Evolutionary conservation across 2,329 filamentous ascomycete genomes (phyloP), one percentile per base, ranked within the genome.

Genomic region (Cytospora chrysosperma): DNA sequence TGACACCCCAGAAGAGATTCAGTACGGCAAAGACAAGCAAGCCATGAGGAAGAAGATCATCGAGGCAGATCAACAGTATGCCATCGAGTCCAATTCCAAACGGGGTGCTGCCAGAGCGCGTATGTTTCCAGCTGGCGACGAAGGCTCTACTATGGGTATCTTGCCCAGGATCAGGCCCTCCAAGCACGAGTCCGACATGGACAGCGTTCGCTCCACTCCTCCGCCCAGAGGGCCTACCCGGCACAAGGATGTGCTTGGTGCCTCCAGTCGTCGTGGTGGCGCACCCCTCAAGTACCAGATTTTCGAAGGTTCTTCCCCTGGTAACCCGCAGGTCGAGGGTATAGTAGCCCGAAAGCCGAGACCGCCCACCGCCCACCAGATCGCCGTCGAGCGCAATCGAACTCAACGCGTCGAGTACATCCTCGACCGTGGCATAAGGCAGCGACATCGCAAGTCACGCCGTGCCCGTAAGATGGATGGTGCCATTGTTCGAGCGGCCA

Each of bases 401-500:
- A 89, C 86, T 65, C 86, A 91, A 70, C 87, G 91, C 7, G 91
- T 94, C n/a, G 89, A 93, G 70, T 89, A 93, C 70, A 91, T 92
- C 58, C 83, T 95, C 19, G 88, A 92, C 68, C 86, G 88, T n/a
- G 88, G 89, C 32, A 78, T 94, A 37, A 85, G 89, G 56, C 83
- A 81, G 67, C 81, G 85, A 58, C 88, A 93, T 71, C 85, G 87
- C 71, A 80, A 80, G 61, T 83, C 87, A 15, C 85, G 91, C 5
- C 83, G 84, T 24, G 78, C 82, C 60, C 65, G 65, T 3, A 67
- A 64, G 50, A 60, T 30, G 47, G 86, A 92, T 64, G 89, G 90
- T 15, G 81, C 85, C 10, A 82, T 94, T 60, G 79, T 88, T 68
- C 82, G 89, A 50, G 85, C 89, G 1, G 86, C 87, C 75, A 84